A percentile compares a stretch with the other conserved stretches of the same genome.
Evolutionary conservation across 495 filamentous ascomycete species (phyloP).

Genomic region (Chlorociboria aeruginascens): DNA sequence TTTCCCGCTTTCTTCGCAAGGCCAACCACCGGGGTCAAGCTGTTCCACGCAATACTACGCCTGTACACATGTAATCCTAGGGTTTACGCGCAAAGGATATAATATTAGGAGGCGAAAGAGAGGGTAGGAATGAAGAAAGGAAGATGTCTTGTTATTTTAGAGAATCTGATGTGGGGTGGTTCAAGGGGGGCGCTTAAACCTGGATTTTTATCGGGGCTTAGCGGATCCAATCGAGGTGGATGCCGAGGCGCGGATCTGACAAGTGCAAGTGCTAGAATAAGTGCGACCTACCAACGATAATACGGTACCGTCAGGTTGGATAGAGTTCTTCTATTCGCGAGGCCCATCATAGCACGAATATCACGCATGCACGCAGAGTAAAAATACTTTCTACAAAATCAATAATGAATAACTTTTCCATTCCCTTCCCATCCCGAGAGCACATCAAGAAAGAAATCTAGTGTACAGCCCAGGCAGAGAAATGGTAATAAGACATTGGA

Average conservation of each 20-base stretch:
- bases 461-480: slow-evolving; percentile 22
- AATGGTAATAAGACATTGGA: slow-evolving; percentile 29
- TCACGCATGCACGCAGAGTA: background rate
- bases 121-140: background rate
- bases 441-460: slow-evolving; percentile 22
- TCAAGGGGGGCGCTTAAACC: background rate
- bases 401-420: slow-evolving; percentile 24
- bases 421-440: slow-evolving; percentile 19
- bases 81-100: background rate
- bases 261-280: background rate
- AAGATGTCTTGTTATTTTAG: background rate
- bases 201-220: background rate
- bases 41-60: background rate
- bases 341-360: background rate
- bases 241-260: background rate
- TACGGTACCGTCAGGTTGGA: too few species aligned
- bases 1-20: slow-evolving; percentile 1
- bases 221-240: background rate
- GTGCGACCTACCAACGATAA: too few species aligned
- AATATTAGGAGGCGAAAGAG: background rate
- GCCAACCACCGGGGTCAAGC: background rate
- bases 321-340: background rate
- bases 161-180: background rate
- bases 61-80: background rate
- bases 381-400: background rate